Conservation (phyloP, 495 filamentous ascomycete species). For the Penicillium manginii region DNA sequence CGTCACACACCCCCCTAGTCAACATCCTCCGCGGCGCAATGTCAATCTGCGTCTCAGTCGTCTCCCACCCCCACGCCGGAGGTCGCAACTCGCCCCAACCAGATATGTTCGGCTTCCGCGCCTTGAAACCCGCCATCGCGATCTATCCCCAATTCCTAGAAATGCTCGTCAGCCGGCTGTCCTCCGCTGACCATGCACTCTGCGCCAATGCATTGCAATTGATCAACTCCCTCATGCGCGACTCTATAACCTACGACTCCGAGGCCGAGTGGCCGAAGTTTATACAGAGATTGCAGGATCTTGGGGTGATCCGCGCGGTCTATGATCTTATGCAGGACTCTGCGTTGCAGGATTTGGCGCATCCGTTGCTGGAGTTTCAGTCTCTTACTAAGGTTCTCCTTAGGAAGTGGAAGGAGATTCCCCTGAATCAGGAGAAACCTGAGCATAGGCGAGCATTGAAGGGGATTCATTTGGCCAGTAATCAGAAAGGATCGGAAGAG, state of each 20-base stretch:
- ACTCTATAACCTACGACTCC: conserved; percentile 82
- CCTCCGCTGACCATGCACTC: conserved; percentile 92
- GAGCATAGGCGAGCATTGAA: conserved; percentile 90
- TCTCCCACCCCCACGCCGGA: conserved; percentile 73
- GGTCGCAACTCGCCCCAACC: conserved; percentile 41
- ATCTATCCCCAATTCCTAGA: conserved; percentile 92
- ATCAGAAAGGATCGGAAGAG: conserved; percentile 52
- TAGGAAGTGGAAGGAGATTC: conserved; percentile 86
- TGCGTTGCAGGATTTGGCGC: conserved; percentile 89
- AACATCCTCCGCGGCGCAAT: conserved; percentile 97
- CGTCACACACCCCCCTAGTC: conserved; percentile 93
- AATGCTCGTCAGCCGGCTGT: conserved; percentile 85
- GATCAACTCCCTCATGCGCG: conserved; percentile 92
- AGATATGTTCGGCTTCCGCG: conserved; percentile 78
- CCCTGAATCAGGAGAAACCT: conserved; percentile 79
- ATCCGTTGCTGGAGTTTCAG: conserved; percentile 92
- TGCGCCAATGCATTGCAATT: conserved; percentile 95
- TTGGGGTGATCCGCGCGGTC: conserved; percentile 91
- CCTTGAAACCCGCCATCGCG: conserved; percentile 88
- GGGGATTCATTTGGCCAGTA: conserved; percentile 80
- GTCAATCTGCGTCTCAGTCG: conserved; percentile 92
- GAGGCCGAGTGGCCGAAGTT: conserved; percentile 90
- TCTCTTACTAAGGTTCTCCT: conserved; percentile 87
- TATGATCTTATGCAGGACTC: conserved; percentile 92
- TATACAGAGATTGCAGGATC: conserved; percentile 88